Evolutionary conservation across 345 rosid species (phyloP), one percentile per base, ranked within the genome.

Genomic region (Arabidopsis thaliana): DNA sequence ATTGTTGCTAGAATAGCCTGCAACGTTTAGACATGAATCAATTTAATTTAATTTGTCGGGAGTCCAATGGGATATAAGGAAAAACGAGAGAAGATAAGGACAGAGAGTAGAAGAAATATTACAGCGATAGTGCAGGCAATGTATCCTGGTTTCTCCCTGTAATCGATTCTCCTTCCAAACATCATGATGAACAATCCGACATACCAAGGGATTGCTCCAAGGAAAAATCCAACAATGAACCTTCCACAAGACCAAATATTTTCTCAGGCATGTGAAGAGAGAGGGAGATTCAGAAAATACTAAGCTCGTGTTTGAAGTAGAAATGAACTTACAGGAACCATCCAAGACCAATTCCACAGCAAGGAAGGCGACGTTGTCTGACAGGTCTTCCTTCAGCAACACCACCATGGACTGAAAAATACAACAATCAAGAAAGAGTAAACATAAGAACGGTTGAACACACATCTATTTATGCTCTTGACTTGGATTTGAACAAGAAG

Each of bases 111-210:
- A 5, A 36, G 38, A 40, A 10, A 13, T 84, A 87, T 88, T 78
- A 92, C 96, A 42, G 95, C 95, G 58, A 90, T 81, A 22, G 91
- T 83, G 82, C 97, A 93, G 56, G 97, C 96, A 75, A 93, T 72
- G 75, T 88, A 91, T 84, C 97, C 97, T 32, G 98, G 93, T 72
- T 94, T 94, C 85, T 94, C 96, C 61, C 95, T 80, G 76, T 79
- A 67, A 80, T 94, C 97, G 25, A 91, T 73, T 76, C 93, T 84
- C 79, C 93, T 82, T 55, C 85, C 82, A 76, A 90, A 89, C 41
- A 87, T 49, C 58, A 93, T 77, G 72, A 91, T 5, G 57, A 86
- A 52, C 71, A 88, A 32, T 41, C 98, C 98, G 36, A 87, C 0
- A 71, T 94, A 91, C 97, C 97, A 91, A 8, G 98, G 98, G 84